phyloP scores from a whole-genome alignment of 208 protist species.

The Novymonas esmeraldas region DNA sequence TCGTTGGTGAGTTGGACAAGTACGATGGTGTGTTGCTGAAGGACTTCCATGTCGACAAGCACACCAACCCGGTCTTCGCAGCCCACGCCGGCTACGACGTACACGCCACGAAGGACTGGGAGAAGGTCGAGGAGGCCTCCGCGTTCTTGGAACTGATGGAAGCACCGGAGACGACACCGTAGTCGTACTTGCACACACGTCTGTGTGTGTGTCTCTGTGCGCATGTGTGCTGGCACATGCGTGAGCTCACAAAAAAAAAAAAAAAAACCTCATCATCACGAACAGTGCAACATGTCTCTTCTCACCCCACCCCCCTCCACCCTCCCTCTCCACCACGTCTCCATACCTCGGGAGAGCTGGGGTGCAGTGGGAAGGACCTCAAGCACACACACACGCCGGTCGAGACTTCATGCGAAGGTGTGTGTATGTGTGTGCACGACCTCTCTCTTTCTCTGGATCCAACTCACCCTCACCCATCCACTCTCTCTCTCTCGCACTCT shows the following conservation, averaged over 20 bases:
- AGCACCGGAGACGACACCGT: not conserved
- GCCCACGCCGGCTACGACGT: constrained; percentile 68
- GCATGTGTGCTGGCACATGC: not conserved
- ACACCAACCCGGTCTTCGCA: constrained; percentile 71
- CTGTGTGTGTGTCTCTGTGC: not conserved
- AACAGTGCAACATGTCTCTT: too few species aligned
- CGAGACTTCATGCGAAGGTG: too few species aligned
- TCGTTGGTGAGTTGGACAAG: constrained; percentile 87
- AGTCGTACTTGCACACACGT: not conserved
- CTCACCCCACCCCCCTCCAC: too few species aligned
- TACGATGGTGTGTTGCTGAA: constrained; percentile 64
- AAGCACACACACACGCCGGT: too few species aligned
- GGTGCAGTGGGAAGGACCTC: too few species aligned
- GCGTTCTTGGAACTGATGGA: constrained; percentile 71
- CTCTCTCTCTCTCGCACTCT: too few species aligned
- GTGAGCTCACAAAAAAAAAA: too few species aligned
- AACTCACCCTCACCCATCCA: too few species aligned
- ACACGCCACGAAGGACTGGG: constrained; percentile 62
- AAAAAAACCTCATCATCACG: too few species aligned
- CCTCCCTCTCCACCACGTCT: too few species aligned
- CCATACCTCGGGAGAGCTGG: too few species aligned
- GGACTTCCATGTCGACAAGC: constrained; percentile 42
- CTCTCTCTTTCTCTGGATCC: too few species aligned
- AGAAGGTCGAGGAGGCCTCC: constrained; percentile 63
- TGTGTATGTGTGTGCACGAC: not conserved